These are phyloP conservation scores for Byssothecium circinans DNA, from an alignment of 2,329 filamentous ascomycete species.

Conservation along the genomic window DNA sequence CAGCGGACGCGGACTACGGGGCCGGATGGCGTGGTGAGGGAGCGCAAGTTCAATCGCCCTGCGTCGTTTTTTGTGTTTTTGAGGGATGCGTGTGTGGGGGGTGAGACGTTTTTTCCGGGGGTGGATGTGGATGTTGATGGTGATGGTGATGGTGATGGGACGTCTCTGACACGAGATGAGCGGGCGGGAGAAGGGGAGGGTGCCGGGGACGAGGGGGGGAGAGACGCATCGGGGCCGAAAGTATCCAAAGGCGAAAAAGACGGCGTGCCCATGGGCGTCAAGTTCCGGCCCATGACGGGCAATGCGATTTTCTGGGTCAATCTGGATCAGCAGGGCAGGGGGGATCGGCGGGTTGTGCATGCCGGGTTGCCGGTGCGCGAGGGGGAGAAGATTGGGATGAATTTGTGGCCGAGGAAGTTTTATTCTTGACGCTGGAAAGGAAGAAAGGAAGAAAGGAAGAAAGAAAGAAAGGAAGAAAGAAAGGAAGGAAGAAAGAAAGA, in stretches of 20 bases:
- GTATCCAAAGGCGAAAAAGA: slow-evolving; percentile 20
- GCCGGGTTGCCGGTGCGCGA: slow-evolving; percentile 58
- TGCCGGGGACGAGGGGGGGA: slow-evolving; percentile 7
- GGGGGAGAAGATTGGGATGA: slow-evolving; percentile 61
- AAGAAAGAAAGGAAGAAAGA: too few species aligned
- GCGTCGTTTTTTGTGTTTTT: slow-evolving; percentile 31
- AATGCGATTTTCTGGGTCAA: slow-evolving; percentile 65
- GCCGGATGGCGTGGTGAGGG: slow-evolving; percentile 7
- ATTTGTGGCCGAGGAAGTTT: slow-evolving; percentile 55
- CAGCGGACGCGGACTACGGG: slow-evolving; percentile 22
- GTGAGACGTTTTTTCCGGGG: slow-evolving; percentile 27
- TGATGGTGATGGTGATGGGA: slow-evolving; percentile 1
- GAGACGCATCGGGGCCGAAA: too few species aligned
- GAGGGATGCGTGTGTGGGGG: slow-evolving; percentile 24
- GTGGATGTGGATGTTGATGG: slow-evolving; percentile 16
- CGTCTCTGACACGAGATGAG: too few species aligned
- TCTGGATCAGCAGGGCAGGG: slow-evolving; percentile 49
- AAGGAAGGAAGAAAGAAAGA: too few species aligned
- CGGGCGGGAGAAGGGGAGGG: too few species aligned
- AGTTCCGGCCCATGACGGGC: slow-evolving; percentile 57
- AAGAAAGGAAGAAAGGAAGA: not conserved
- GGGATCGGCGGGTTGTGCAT: slow-evolving; percentile 52
- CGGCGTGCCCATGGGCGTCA: slow-evolving; percentile 47
- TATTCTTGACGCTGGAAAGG: too few species aligned
- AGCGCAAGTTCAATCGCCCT: slow-evolving; percentile 24